Conservation (phyloP, 139 green algal species). For the Micractinium conductrix region DNA sequence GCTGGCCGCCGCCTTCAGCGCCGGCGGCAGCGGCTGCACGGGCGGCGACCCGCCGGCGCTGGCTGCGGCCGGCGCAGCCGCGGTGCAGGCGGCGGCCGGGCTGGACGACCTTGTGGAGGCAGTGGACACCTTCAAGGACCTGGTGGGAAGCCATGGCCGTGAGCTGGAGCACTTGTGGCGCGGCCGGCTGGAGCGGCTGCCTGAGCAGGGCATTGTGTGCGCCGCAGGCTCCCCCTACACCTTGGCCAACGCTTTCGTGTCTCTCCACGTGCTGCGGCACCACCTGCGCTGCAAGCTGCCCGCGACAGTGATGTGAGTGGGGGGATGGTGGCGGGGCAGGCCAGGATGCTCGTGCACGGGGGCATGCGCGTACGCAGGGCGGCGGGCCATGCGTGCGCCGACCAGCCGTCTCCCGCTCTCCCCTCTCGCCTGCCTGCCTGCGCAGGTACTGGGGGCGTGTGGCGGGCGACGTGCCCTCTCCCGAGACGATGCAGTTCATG, state of each 20-base stretch:
- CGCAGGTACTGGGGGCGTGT: conserved; percentile 34
- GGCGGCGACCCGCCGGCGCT: no score
- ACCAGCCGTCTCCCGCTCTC: no score
- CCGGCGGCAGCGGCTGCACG: no score
- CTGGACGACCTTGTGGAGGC: no score
- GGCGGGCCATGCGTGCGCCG: neutral
- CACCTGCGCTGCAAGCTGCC: conserved; percentile 24
- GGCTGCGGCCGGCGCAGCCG: no score
- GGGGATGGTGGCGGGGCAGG: no score
- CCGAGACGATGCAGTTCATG: conserved; percentile 5
- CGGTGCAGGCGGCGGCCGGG: no score
- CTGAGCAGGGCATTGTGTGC: conserved; percentile 27
- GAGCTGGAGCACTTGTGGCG: neutral
- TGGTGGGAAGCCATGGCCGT: neutral
- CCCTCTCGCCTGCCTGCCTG: neutral
- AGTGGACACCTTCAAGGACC: no score
- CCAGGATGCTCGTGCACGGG: neutral
- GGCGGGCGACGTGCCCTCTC: neutral
- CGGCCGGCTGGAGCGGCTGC: neutral
- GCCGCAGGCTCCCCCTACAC: conserved; percentile 11
- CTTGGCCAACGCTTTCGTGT: conserved; percentile 37
- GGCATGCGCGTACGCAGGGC: neutral
- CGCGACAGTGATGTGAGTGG: conserved; percentile 23
- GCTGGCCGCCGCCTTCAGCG: no score
- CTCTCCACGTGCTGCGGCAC: conserved; percentile 33